Evolutionary conservation across 345 rosid species (phyloP).

Genomic region (Populus simonii): DNA sequence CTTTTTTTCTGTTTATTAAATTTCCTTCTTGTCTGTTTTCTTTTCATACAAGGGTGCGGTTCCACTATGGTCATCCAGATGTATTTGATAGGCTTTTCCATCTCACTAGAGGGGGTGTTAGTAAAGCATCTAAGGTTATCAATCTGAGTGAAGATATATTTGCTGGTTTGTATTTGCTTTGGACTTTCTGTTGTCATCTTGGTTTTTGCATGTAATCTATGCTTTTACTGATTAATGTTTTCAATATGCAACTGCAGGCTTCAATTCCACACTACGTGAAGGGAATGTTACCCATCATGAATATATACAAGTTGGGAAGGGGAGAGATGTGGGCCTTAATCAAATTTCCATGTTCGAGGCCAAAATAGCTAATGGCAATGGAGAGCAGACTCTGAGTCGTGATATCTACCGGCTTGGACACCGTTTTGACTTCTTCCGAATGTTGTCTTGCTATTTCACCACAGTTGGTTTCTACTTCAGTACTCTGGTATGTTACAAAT

Average conservation of each 20-base stretch:
- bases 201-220: background rate
- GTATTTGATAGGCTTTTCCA: conserved; percentile 98
- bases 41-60: conserved; percentile 71
- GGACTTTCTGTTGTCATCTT: conserved; percentile 8
- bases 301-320: conserved; percentile 99
- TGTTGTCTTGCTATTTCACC: conserved; percentile 97
- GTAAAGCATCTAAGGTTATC: conserved; percentile 97
- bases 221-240: background rate
- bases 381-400: conserved; percentile 95
- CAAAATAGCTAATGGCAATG: conserved; percentile 96
- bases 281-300: conserved; percentile 99
- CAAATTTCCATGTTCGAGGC: conserved; percentile 99
- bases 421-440: conserved; percentile 95
- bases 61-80: conserved; percentile 99
- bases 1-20: background rate
- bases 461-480: conserved; percentile 97
- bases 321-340: conserved; percentile 98
- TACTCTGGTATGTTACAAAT: conserved; percentile 58
- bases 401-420: conserved; percentile 98
- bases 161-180: conserved; percentile 57
- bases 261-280: conserved; percentile 98
- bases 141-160: conserved; percentile 97
- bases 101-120: conserved; percentile 95
- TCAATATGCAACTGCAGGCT: conserved; percentile 49
- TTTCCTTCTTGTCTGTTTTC: background rate